Evolutionary conservation across 441 rosid genomes (phyloP), one percentile per base, ranked within the genome.

Genomic region (Corymbia citriodora): DNA sequence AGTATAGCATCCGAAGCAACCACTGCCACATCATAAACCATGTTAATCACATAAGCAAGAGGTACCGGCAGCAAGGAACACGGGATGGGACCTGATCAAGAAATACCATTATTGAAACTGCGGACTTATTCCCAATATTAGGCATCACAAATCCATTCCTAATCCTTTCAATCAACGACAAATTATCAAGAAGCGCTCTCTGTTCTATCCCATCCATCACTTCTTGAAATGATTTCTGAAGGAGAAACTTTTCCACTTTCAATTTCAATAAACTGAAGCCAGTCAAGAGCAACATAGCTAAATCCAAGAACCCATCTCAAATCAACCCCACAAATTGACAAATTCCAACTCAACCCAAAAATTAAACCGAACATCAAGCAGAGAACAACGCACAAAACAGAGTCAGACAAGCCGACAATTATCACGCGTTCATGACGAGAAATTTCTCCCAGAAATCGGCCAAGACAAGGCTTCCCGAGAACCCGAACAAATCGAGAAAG

Each of bases 1-100:
- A 59, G 91, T 45, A 57, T 92, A 94, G 93, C 95, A 92, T 63
- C 95, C 94, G 87, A 94, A 93, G 91, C 94, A 93, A 89, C 94
- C 93, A 90, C 97, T 96, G 96, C 92, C 53, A 94, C 92, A 94
- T 94, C 93, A 88, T 91, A 92, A 91, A 89, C 91, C 91, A 90
- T 87, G 88, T 45, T 36, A 87, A 36, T 55, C 85, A 79, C n/a
- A 23, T 40, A 48, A 55, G 65, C 49, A 33, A 87, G 45, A 53
- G 21, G 36, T 55, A 61, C n/a, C 48, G 33, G 88, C 88, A 55
- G 49, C 65, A 40, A 87, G 88, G 50, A 87, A 87, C 61, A 79
- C 85, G 23, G 31, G 33, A 55, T 14, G 4, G 52, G 29, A 33
- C 88, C 61, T 87, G 52, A 87, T 54, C 48, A 87, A 55, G 65